These are phyloP conservation scores for Diaporthe ampelina DNA, from an alignment of 2,329 filamentous ascomycete species.

Conservation along the genomic window DNA sequence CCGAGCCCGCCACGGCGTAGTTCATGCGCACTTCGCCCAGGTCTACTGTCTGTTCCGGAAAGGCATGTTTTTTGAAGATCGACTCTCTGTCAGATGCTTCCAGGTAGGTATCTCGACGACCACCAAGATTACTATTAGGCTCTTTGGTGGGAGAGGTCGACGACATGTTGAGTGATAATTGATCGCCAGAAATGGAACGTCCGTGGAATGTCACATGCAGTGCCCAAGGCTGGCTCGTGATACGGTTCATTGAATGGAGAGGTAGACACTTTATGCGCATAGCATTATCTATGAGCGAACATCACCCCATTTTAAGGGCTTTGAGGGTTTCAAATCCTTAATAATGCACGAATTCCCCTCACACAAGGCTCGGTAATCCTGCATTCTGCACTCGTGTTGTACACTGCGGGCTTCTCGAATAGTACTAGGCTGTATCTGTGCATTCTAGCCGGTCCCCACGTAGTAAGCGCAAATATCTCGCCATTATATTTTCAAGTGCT, in stretches of 20 bases:
- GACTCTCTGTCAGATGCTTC: slow-evolving; percentile 35
- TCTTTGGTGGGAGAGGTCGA: not conserved
- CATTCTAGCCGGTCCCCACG: not conserved
- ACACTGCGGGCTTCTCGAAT: not conserved
- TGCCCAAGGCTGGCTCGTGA: not conserved
- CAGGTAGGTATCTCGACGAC: slow-evolving; percentile 22
- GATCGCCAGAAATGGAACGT: not conserved
- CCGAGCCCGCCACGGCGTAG: slow-evolving; percentile 40
- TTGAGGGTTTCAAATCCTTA: not conserved
- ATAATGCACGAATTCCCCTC: not conserved
- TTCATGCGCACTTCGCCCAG: slow-evolving; percentile 44
- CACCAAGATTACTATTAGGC: not conserved
- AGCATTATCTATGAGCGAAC: not conserved
- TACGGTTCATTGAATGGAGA: not conserved
- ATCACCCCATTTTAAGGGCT: not conserved
- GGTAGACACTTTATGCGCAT: not conserved
- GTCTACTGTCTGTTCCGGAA: slow-evolving; percentile 41
- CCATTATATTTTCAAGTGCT: too few relatives aligned
- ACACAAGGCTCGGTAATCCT: not conserved
- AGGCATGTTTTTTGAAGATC: slow-evolving; percentile 40
- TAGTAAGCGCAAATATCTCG: not conserved
- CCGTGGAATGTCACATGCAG: not conserved
- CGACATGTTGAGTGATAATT: not conserved
- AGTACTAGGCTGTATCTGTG: not conserved
- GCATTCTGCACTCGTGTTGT: not conserved